Conservation (phyloP, 2,329 filamentous ascomycete genomes). For the Alternaria ventricosa region DNA sequence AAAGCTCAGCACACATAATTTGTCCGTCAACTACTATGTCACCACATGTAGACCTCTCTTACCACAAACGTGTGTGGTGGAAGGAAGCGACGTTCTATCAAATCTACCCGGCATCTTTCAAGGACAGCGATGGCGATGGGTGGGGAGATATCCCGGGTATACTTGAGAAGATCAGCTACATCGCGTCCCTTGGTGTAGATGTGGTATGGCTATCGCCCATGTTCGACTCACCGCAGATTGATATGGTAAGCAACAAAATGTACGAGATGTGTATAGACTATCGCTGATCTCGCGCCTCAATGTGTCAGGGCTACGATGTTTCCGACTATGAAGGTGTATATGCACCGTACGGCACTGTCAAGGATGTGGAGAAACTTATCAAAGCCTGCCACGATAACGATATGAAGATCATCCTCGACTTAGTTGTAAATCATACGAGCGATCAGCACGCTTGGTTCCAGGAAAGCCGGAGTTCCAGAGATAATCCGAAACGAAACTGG, state of each 20-base stretch:
- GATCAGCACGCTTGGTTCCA: slow-evolving; percentile 75
- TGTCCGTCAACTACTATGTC: slow-evolving; percentile 24
- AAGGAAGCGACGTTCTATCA: slow-evolving; percentile 51
- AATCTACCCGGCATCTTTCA: slow-evolving; percentile 43
- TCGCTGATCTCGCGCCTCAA: neutral
- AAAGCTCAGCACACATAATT: neutral
- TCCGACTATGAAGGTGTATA: slow-evolving; percentile 72
- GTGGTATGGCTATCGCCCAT: slow-evolving; percentile 73
- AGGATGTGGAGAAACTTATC: slow-evolving; percentile 69
- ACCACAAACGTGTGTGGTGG: slow-evolving; percentile 51
- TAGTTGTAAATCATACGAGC: slow-evolving; percentile 80
- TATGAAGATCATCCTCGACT: slow-evolving; percentile 75
- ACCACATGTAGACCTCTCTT: slow-evolving; percentile 25
- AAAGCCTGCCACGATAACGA: slow-evolving; percentile 65
- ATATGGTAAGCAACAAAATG: slow-evolving; percentile 56
- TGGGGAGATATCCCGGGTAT: slow-evolving; percentile 60
- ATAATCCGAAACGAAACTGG: slow-evolving; percentile 72
- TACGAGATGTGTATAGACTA: neutral
- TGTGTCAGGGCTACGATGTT: slow-evolving; percentile 65
- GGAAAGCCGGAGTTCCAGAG: slow-evolving; percentile 66
- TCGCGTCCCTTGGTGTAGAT: slow-evolving; percentile 63
- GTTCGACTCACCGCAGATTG: slow-evolving; percentile 68
- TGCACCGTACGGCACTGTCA: slow-evolving; percentile 69
- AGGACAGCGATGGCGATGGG: slow-evolving; percentile 62
- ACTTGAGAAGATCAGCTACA: slow-evolving; percentile 60